Percentiles rank a stretch among this genome's conserved stretches.
Conservation (phyloP, 257 asterid genomes). For the Plantago major region DNA sequence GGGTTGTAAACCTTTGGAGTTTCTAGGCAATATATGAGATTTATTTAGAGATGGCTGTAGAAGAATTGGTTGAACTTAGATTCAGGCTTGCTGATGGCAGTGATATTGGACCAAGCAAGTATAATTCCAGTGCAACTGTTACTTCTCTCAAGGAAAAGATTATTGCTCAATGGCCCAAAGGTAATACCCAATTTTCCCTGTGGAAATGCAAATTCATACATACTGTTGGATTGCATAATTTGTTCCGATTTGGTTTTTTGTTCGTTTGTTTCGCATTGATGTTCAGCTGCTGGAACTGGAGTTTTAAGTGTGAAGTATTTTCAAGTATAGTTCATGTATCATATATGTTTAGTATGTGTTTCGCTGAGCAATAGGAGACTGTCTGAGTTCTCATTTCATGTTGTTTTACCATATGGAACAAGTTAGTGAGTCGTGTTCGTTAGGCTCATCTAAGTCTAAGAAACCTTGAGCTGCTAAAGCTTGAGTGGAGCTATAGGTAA, state of each 20-base stretch:
- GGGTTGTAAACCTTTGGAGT: conserved; percentile 23
- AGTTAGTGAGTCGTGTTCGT: too few relatives aligned
- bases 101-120: conserved; percentile 91
- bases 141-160: conserved; percentile 83
- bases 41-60: conserved; percentile 57
- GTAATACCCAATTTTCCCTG: conserved; percentile 30
- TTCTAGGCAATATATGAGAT: conserved; percentile 9
- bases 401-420: too few relatives aligned
- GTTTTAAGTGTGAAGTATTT: neutral
- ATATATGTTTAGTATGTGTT: neutral
- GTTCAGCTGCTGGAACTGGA: neutral
- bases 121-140: conserved; percentile 57
- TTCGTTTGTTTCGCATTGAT: conserved; percentile 1
- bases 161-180: conserved; percentile 88
- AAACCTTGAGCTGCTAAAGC: too few relatives aligned
- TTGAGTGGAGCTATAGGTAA: too few relatives aligned
- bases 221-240: neutral
- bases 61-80: conserved; percentile 80
- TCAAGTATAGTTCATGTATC: neutral
- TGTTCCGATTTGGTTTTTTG: neutral
- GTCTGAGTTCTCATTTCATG: too few relatives aligned
- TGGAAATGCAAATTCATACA: neutral
- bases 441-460: too few relatives aligned
- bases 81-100: conserved; percentile 95
- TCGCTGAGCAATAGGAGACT: neutral